Percentiles rank a stretch among this genome's conserved stretches.
phyloP scores from a whole-genome alignment of 495 filamentous ascomycete genomes.

The Usnea hakonensis region DNA sequence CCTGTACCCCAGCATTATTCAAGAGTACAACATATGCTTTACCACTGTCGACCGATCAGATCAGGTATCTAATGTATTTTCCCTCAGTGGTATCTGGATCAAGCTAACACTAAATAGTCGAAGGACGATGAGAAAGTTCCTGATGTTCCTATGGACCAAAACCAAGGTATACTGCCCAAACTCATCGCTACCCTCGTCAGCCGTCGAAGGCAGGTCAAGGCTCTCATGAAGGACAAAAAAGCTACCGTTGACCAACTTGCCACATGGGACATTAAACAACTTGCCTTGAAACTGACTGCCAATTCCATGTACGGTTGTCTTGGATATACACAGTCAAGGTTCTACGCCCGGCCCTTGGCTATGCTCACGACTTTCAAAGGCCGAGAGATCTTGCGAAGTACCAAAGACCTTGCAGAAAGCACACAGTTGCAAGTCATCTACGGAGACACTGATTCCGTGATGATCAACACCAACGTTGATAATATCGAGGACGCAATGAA shows the following conservation, averaged over 20 bases:
- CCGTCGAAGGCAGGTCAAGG: constrained; percentile 84
- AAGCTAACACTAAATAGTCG: constrained; percentile 38
- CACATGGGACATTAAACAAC: constrained; percentile 97
- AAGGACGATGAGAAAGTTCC: constrained; percentile 71
- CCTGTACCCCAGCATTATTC: constrained; percentile 96
- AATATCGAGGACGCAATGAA: constrained; percentile 85
- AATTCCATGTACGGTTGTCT: constrained; percentile 99
- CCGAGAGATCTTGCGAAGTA: constrained; percentile 91
- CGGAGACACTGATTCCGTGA: constrained; percentile 97
- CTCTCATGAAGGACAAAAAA: constrained; percentile 86
- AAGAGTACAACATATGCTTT: constrained; percentile 99
- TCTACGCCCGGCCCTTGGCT: constrained; percentile 90
- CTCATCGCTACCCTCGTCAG: constrained; percentile 87
- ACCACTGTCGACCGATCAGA: constrained; percentile 79
- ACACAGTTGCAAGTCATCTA: constrained; percentile 89
- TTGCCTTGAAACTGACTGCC: constrained; percentile 92
- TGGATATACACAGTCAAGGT: constrained; percentile 90
- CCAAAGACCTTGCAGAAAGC: constrained; percentile 87
- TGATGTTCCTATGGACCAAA: constrained; percentile 63
- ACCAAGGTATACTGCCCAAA: constrained; percentile 73
- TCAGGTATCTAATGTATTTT: constrained; percentile 38
- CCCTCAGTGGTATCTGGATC: constrained; percentile 11
- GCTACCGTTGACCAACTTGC: constrained; percentile 80
- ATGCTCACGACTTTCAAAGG: constrained; percentile 96
- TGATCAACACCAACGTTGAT: constrained; percentile 98